phyloP scores from a whole-genome alignment of 495 filamentous ascomycete genomes.

The Hamigera avellanea region DNA sequence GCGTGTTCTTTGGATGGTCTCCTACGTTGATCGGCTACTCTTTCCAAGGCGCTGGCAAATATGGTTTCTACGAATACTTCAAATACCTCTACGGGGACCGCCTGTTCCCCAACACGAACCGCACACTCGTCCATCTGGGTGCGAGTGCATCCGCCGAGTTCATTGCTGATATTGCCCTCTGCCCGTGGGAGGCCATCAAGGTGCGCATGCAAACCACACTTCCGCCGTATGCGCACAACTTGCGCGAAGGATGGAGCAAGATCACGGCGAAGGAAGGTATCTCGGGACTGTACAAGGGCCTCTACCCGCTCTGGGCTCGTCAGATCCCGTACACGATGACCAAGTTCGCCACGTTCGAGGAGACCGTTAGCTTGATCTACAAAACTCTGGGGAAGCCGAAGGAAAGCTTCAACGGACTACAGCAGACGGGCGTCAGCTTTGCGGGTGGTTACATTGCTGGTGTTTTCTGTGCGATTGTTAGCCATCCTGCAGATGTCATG shows the following conservation, averaged over 20 bases:
- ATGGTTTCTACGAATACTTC: conserved; percentile 67
- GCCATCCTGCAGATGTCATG: conserved; percentile 61
- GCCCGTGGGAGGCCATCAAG: conserved; percentile 60
- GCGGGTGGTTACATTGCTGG: conserved; percentile 62
- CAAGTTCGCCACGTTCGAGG: conserved; percentile 67
- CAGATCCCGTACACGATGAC: conserved; percentile 71
- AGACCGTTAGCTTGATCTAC: conserved; percentile 54
- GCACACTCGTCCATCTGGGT: conserved; percentile 52
- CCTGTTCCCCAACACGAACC: conserved; percentile 48
- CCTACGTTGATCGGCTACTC: conserved; percentile 61
- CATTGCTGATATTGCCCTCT: conserved; percentile 55
- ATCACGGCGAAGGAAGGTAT: conserved; percentile 48
- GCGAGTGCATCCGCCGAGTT: conserved; percentile 58
- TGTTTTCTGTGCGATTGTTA: conserved; percentile 55
- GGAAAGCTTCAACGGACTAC: conserved; percentile 45
- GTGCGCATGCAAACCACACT: conserved; percentile 63
- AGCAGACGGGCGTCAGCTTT: conserved; percentile 61
- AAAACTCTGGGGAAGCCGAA: conserved; percentile 51
- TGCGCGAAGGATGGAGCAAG: conserved; percentile 53
- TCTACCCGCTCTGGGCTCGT: conserved; percentile 58
- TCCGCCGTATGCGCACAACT: conserved; percentile 48
- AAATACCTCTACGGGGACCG: conserved; percentile 59
- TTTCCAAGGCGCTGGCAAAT: conserved; percentile 67
- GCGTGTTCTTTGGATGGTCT: conserved; percentile 62
- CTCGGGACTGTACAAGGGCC: conserved; percentile 52